Base-by-base conservation (phyloP, 73 alveolate genomes). In the Paramecium sexaurelia region DNA sequence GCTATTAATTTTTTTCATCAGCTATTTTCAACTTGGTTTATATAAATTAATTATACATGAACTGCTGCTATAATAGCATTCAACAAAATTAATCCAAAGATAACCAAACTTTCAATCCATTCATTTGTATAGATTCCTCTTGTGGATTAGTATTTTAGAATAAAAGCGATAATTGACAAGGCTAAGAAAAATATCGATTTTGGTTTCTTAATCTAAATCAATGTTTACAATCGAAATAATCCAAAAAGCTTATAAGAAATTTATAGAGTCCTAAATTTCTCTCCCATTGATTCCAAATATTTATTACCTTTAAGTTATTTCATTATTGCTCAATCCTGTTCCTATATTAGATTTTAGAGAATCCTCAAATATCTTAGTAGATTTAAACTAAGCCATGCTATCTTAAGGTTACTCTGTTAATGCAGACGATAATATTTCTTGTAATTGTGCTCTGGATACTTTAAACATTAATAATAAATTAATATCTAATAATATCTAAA, bases 21-120 rank as follows among this genome's bases (percentile, higher is more conserved):
- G 89, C 92, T 57, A 78, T 29, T 69, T 94, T 95, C 69, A 93
- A 97, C 83, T 61, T 27, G 15, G 39, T 26, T 29, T 10, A 24
- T 19, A 4, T 61, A 11, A 26, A 13, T 9, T 17, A 51, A 51
- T n/a, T 51, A 5, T 61, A 61, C 83, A 68, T 93, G 91, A 39
- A 67, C 78, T 20, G 98, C 92, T 13, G 96, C 83, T 75, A 94
- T 96, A 15, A 55, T 55, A 19, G 92, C 47, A 41, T 95, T 94
- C 83, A 95, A 92, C 32, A 73, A 71, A 19, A 95, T 97, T 20
- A 96, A 96, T 19, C 91, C 83, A 24, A 92, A 56, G 17, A 94
- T 94, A 20, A 96, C 96, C 41, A 75, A 22, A 2, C 97, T 96
- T 78, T 94, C 98, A 17, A 94, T 85, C 97, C 97, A 94, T 43